These are phyloP conservation scores for Gaultheria prostrata DNA, from an alignment of 148 eudicot species.

Conservation along the genomic window DNA sequence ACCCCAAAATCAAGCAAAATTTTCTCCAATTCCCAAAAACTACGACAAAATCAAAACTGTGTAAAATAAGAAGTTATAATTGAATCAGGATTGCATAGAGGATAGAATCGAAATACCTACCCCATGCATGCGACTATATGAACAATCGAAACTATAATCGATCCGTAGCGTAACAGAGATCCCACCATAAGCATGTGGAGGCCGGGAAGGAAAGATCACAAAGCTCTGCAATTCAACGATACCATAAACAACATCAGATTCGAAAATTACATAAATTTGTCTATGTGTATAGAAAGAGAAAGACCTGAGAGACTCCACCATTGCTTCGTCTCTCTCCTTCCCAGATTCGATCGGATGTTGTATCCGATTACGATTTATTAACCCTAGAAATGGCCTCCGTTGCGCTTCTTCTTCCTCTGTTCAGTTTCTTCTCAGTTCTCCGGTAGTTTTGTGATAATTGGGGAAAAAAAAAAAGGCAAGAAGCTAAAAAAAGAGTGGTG, in stretches of 20 bases:
- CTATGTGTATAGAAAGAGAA: constrained; percentile 2
- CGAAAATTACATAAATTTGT: not conserved
- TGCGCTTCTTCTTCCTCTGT: not conserved
- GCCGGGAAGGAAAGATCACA: constrained; percentile 19
- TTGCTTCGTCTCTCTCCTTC: constrained; percentile 10
- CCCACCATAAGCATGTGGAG: constrained; percentile 34
- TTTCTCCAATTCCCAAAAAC: not conserved
- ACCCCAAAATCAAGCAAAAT: not conserved
- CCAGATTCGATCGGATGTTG: constrained; percentile 9
- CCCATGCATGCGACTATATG: constrained; percentile 40
- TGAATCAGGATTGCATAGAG: not conserved
- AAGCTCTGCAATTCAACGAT: constrained; percentile 14
- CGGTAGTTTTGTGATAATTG: too few relatives aligned
- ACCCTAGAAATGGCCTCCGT: not conserved
- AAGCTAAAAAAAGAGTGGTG: too few relatives aligned
- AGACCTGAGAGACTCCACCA: constrained; percentile 19
- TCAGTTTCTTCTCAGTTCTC: not conserved
- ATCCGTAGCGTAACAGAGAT: constrained; percentile 23
- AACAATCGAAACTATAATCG: constrained; percentile 25
- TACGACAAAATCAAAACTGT: not conserved
- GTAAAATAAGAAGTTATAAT: not conserved
- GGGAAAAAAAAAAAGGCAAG: too few relatives aligned
- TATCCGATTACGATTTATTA: not conserved
- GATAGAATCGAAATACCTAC: constrained; percentile 27
- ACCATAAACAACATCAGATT: not conserved